These are phyloP conservation scores for Termitomyces sp. DNA, from an alignment of 768 basidiomycete species.

Conservation along the genomic window DNA sequence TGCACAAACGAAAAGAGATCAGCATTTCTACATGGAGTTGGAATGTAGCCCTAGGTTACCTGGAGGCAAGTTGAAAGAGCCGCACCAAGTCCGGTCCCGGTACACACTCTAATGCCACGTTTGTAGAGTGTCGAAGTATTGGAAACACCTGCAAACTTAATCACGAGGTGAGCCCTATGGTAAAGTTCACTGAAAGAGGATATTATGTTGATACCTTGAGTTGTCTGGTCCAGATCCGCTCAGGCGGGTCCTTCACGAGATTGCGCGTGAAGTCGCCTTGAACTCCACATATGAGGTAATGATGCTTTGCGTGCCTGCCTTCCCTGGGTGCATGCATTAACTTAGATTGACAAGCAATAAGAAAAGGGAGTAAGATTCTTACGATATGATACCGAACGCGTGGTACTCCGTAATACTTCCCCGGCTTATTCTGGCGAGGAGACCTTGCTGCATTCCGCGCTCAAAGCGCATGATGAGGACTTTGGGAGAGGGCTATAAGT, in stretches of 20 bases:
- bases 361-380: slow-evolving; percentile 19
- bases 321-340: slow-evolving; percentile 38
- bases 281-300: slow-evolving; percentile 82
- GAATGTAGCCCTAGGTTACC: slow-evolving; percentile 35
- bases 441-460: slow-evolving; percentile 83
- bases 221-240: slow-evolving; percentile 72
- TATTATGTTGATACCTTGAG: slow-evolving; percentile 51
- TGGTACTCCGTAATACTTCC: slow-evolving; percentile 77
- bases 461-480: slow-evolving; percentile 76
- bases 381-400: slow-evolving; percentile 83
- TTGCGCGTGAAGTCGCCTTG: slow-evolving; percentile 79
- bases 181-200: background rate
- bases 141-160: slow-evolving; percentile 74
- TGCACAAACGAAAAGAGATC: slow-evolving; percentile 15
- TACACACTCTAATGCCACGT: slow-evolving; percentile 80
- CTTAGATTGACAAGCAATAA: background rate
- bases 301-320: slow-evolving; percentile 65
- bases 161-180: background rate
- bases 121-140: slow-evolving; percentile 74
- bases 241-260: slow-evolving; percentile 70
- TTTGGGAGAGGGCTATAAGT: slow-evolving; percentile 66
- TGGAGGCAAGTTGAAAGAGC: slow-evolving; percentile 78
- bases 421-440: slow-evolving; percentile 75
- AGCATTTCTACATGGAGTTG: slow-evolving; percentile 3
- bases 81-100: slow-evolving; percentile 80